These are phyloP conservation scores for Akanthomyces muscarius DNA, from an alignment of 2,329 filamentous ascomycete genomes.

Conservation along the genomic window DNA sequence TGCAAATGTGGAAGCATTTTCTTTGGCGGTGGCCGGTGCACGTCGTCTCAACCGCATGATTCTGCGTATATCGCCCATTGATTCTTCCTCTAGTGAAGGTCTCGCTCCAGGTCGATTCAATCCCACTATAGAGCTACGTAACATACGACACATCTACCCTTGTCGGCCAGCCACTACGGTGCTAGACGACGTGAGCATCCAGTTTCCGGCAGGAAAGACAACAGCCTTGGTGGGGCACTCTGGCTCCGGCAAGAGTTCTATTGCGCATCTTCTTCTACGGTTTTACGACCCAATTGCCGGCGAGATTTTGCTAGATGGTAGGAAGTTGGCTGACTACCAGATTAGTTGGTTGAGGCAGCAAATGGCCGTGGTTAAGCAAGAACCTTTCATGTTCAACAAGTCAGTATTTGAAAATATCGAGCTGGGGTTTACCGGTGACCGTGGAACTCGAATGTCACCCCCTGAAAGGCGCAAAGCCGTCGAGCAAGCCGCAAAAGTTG, in stretches of 20 bases:
- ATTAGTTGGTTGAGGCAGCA: slow-evolving; percentile 44
- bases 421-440: slow-evolving; percentile 35
- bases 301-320: slow-evolving; percentile 33
- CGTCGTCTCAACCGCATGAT: slow-evolving; percentile 34
- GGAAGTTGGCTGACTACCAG: slow-evolving; percentile 36
- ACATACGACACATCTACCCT: slow-evolving; percentile 48
- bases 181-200: slow-evolving; percentile 32
- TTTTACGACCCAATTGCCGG: slow-evolving; percentile 49
- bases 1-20: slow-evolving; percentile 27
- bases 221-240: slow-evolving; percentile 52
- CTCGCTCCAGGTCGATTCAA: slow-evolving; percentile 15
- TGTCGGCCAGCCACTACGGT: slow-evolving; percentile 42
- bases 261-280: slow-evolving; percentile 46
- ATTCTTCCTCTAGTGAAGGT: slow-evolving; percentile 27
- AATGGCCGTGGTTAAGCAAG: slow-evolving; percentile 45
- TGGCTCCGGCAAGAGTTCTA: slow-evolving; percentile 48
- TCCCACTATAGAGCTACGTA: slow-evolving; percentile 38
- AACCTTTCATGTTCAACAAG: slow-evolving; percentile 43
- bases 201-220: slow-evolving; percentile 38
- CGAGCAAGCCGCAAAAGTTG: neutral
- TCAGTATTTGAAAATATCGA: slow-evolving; percentile 19
- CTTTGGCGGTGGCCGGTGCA: slow-evolving; percentile 33
- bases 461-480: neutral
- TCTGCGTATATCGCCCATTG: slow-evolving; percentile 30
- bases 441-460: neutral